Evolutionary conservation across 192 early-diverging fungal species (phyloP).

Genomic region (Mortierella claussenii): DNA sequence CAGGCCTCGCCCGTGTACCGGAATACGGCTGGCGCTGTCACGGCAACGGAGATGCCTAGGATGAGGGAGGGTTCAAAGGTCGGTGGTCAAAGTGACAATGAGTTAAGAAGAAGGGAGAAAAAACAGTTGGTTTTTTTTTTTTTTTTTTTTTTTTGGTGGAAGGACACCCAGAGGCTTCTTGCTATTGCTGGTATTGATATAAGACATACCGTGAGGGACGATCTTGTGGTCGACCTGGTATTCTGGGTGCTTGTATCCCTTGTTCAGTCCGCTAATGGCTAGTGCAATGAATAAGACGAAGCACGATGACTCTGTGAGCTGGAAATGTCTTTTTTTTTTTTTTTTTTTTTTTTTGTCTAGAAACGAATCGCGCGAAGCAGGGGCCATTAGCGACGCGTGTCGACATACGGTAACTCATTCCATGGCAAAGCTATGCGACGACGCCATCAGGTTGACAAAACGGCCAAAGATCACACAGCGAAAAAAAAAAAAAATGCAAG

Average conservation of each 20-base stretch:
- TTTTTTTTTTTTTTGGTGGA: not conserved
- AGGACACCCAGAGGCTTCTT: not conserved
- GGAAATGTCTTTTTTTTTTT: not conserved
- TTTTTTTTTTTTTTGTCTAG: too few relatives aligned
- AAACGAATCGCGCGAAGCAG: not conserved
- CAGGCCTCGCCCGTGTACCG: constrained; percentile 81
- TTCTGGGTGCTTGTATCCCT: constrained; percentile 81
- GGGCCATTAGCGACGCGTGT: not conserved
- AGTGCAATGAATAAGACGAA: too few relatives aligned
- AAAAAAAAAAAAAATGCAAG: constrained; percentile 2
- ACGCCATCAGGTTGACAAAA: too few relatives aligned
- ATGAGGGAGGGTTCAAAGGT: too few relatives aligned
- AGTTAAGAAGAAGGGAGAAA: not conserved
- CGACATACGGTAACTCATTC: constrained; percentile 49
- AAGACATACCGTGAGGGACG: constrained; percentile 56
- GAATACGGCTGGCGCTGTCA: constrained; percentile 93
- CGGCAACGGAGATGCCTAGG: constrained; percentile 84
- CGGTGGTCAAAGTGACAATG: too few relatives aligned
- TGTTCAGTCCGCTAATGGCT: constrained; percentile 89
- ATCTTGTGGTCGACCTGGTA: constrained; percentile 82
- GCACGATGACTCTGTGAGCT: too few relatives aligned
- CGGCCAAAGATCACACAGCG: too few relatives aligned
- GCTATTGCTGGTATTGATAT: not conserved
- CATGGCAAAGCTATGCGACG: constrained; percentile 35
- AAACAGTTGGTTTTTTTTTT: too few relatives aligned